Conservation (phyloP, 2,329 filamentous ascomycete genomes). For the Plenodomus lindquistii region DNA sequence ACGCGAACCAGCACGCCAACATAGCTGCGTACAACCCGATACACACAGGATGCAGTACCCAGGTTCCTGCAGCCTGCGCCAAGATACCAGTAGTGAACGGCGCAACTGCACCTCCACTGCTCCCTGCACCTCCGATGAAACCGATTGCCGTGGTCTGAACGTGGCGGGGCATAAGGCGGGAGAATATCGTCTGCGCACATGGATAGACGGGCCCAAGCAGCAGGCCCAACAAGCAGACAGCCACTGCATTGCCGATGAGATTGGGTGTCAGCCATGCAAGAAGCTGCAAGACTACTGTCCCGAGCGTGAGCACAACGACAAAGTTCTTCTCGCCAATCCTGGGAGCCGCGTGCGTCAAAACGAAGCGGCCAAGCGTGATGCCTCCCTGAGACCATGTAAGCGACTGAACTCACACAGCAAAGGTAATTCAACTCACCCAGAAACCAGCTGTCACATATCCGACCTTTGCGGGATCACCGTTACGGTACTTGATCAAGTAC, state of each 20-base stretch:
- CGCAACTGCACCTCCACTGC: slow-evolving; percentile 68
- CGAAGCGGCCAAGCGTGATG: slow-evolving; percentile 75
- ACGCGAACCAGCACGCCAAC: slow-evolving; percentile 65
- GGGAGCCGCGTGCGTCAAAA: slow-evolving; percentile 68
- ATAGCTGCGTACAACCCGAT: slow-evolving; percentile 68
- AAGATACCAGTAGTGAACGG: slow-evolving; percentile 69
- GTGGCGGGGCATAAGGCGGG: slow-evolving; percentile 60
- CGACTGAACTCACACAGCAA: background rate
- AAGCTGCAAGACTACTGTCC: slow-evolving; percentile 70
- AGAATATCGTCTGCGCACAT: slow-evolving; percentile 68
- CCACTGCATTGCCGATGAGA: slow-evolving; percentile 58
- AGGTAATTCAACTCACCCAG: slow-evolving; percentile 54
- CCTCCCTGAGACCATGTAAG: slow-evolving; percentile 59
- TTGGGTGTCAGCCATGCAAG: slow-evolving; percentile 79
- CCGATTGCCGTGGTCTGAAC: slow-evolving; percentile 67
- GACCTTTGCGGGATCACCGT: slow-evolving; percentile 70
- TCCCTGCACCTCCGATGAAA: slow-evolving; percentile 71
- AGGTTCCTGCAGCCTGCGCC: slow-evolving; percentile 65
- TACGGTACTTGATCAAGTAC: slow-evolving; percentile 74
- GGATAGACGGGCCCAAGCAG: slow-evolving; percentile 80
- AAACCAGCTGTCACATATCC: slow-evolving; percentile 78
- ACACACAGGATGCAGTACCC: slow-evolving; percentile 67
- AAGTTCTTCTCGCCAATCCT: slow-evolving; percentile 71
- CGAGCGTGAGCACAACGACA: slow-evolving; percentile 65
- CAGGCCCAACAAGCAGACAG: slow-evolving; percentile 66